Base-by-base conservation (phyloP, 306 rosid genomes). In the Vicia faba region DNA sequence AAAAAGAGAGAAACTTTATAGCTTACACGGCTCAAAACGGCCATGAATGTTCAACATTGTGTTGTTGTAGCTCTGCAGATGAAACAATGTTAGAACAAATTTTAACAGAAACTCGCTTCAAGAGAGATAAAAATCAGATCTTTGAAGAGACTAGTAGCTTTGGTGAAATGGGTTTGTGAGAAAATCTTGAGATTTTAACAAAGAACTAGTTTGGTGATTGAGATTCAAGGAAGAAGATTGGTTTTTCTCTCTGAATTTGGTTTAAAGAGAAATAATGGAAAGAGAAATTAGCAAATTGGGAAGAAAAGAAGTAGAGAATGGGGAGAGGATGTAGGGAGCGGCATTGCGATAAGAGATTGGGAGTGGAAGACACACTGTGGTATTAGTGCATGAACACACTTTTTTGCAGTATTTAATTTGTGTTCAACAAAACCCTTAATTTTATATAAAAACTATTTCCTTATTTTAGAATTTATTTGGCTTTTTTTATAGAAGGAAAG, bases 21-120 rank as follows among this genome's bases (percentile, higher is more conserved):
- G 66, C 54, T 71, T 14, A 60, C 28, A 13, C 45, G 29, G 49
- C 55, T 36, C 25, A 11, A 65, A 54, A 70, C 55, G 23, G 19
- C 41, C 71, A 48, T 12, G 33, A 61, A 58, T 74, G 55, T 74
- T 69, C 66, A 70, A 61, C 80, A 65, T 75, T 65, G n/a, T 64
- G 25, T 23, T 18, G 54, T 36, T 16, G 25, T 55, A 18, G 8
- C 13, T 60, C 70, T 60, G 65, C 64, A 41, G 68, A 66, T n/a
- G 9, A 4, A 23, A 78, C 1, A 55, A 6, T 55, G 61, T 16
- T 7, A 2, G 29, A 7, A 13, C 5, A 41, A 35, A 35, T 55
- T n/a, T 20, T 38, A 60, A 31, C 39, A 40, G 44, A 59, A 60
- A 43, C 40, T 49, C 69, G 33, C 38, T 67, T 38, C 43, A 65